These are phyloP conservation scores for Aegilops speltoides DNA, from an alignment of 176 grass and related monocot genomes.

Conservation along the genomic window DNA sequence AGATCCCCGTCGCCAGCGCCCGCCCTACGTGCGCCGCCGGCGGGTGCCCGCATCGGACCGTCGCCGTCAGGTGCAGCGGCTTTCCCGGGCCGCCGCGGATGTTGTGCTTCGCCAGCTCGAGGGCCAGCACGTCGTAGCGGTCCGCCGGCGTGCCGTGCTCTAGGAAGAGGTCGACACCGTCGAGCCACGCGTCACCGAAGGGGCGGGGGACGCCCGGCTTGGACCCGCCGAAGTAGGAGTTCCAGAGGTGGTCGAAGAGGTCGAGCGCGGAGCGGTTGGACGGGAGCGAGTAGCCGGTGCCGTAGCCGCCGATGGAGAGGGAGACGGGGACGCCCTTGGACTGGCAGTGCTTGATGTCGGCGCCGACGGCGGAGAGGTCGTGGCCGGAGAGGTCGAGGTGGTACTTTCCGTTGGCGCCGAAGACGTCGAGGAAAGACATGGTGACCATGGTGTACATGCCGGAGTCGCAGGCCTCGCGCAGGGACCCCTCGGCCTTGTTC, in stretches of 20 bases:
- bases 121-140: background rate
- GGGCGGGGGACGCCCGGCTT: background rate
- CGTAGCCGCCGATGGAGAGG: slow-evolving; percentile 19
- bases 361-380: background rate
- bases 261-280: background rate
- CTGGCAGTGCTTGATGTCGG: background rate
- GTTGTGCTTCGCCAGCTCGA: background rate
- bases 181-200: background rate
- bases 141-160: background rate
- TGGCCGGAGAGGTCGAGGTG: slow-evolving; percentile 17
- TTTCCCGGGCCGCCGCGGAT: background rate
- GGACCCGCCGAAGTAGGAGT: background rate
- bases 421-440: slow-evolving; percentile 5
- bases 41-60: slow-evolving; percentile 26
- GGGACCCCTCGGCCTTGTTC: background rate
- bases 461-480: background rate
- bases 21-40: background rate
- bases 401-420: background rate
- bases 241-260: background rate
- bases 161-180: slow-evolving; percentile 27
- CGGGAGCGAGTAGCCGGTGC: background rate
- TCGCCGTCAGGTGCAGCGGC: slow-evolving; percentile 18
- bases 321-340: background rate
- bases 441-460: background rate
- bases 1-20: slow-evolving; percentile 11